Conservation (phyloP, 805 yeast species). For the Zygoascus bituminiphila region DNA sequence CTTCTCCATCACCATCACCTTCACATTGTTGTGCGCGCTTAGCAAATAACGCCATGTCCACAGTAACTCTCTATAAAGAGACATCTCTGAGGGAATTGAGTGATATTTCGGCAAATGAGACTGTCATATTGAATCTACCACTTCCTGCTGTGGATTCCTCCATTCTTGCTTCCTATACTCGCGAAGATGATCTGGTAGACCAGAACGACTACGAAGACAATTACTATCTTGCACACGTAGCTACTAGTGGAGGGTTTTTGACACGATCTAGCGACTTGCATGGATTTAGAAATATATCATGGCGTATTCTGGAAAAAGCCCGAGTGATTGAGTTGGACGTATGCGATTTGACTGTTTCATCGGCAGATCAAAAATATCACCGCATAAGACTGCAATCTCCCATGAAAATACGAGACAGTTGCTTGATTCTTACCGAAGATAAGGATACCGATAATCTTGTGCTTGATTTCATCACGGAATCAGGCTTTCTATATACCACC, state of each 20-base stretch:
- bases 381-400: conserved; percentile 36
- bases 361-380: conserved; percentile 24
- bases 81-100: conserved; percentile 6
- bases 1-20: too few species aligned
- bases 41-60: not conserved
- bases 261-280: not conserved
- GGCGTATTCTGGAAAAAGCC: conserved; percentile 11
- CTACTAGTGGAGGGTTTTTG: conserved; percentile 10
- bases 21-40: too few species aligned
- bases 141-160: conserved; percentile 12
- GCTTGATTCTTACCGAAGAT: conserved; percentile 33
- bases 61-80: conserved; percentile 17
- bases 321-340: conserved; percentile 16
- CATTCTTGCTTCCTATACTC: not conserved
- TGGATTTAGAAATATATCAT: conserved; percentile 7
- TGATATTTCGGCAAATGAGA: conserved; percentile 6
- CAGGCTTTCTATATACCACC: conserved; percentile 46
- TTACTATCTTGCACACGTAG: conserved; percentile 15
- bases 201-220: conserved; percentile 12
- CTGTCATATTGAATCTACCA: conserved; percentile 9
- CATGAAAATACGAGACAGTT: conserved; percentile 29
- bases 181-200: not conserved
- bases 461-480: conserved; percentile 45
- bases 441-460: conserved; percentile 29
- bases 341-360: conserved; percentile 8